These are phyloP conservation scores for Cyclotella cryptica DNA, from an alignment of 108 stramenopile genomes.

Conservation along the genomic window DNA sequence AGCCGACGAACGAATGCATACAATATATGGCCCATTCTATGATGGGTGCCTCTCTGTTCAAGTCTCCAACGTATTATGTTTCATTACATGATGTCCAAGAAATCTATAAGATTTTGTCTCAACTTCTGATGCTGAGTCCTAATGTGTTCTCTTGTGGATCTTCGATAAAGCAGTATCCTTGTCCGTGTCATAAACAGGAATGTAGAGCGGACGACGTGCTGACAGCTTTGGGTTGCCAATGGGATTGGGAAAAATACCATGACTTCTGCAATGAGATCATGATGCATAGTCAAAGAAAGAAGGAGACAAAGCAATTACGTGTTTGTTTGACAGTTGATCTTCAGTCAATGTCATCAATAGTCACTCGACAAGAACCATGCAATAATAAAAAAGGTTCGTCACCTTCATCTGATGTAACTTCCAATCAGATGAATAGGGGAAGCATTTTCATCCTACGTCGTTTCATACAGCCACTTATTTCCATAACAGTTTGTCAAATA, in stretches of 20 bases:
- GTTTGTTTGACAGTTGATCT: conserved; percentile 4
- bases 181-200: neutral
- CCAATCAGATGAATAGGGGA: neutral
- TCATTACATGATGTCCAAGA: neutral
- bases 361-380: neutral
- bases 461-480: conserved; percentile 28
- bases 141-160: neutral
- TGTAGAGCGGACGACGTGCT: neutral
- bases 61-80: neutral
- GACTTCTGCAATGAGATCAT: neutral
- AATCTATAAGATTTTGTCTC: neutral
- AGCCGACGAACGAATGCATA: neutral
- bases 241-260: neutral
- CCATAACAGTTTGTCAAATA: conserved; percentile 29
- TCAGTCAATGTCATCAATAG: neutral
- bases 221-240: neutral
- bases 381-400: neutral
- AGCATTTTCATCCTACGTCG: neutral
- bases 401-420: neutral
- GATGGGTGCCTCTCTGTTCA: neutral
- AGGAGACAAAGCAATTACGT: neutral
- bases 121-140: neutral
- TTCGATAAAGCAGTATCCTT: neutral
- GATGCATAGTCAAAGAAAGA: neutral
- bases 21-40: neutral